Conservation (phyloP, 768 basidiomycete species). For the Amanita pallidorosea region DNA sequence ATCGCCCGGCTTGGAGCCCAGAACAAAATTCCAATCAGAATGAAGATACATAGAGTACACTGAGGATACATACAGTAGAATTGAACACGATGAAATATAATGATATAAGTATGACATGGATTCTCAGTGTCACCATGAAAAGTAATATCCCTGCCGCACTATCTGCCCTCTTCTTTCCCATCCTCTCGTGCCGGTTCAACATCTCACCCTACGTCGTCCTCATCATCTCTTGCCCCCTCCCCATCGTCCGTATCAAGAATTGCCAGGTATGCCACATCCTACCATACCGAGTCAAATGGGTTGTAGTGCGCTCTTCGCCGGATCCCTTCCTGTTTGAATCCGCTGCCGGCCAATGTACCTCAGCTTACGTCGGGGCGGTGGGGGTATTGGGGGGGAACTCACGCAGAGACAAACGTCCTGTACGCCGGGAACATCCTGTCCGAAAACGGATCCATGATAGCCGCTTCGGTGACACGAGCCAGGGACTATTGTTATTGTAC, state of each 20-base stretch:
- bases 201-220: conserved; percentile 52
- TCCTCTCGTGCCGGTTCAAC: conserved; percentile 40
- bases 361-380: background rate
- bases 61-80: too few species aligned
- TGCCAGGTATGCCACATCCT: conserved; percentile 48
- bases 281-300: conserved; percentile 34
- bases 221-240: conserved; percentile 2
- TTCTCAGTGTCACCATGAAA: too few species aligned
- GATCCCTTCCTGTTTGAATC: conserved; percentile 53
- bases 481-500: too few species aligned
- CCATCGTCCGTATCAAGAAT: conserved; percentile 48
- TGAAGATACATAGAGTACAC: too few species aligned
- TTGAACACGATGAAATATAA: too few species aligned
- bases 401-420: background rate
- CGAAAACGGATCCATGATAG: conserved; percentile 44
- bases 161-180: too few species aligned
- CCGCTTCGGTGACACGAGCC: conserved; percentile 40
- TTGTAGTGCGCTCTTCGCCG: conserved; percentile 44
- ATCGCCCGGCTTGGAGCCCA: too few species aligned
- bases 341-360: conserved; percentile 22
- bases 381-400: too few species aligned
- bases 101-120: too few species aligned
- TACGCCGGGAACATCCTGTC: conserved; percentile 15
- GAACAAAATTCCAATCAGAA: too few species aligned
- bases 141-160: too few species aligned